Evolutionary conservation across 2,329 filamentous ascomycete genomes (phyloP).

Genomic region (Sporothrix inflata): DNA sequence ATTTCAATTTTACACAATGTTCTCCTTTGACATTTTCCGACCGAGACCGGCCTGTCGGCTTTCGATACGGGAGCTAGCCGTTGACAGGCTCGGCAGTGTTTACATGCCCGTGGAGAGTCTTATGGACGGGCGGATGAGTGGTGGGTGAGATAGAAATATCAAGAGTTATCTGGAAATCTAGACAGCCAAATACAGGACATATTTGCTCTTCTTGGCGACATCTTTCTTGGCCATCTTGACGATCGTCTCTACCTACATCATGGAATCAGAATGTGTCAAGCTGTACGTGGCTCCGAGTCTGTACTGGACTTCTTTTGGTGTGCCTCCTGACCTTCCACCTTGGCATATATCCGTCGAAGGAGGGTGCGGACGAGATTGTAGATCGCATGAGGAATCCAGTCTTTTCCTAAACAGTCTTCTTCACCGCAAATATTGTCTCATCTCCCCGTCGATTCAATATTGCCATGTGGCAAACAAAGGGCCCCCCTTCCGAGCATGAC

Average conservation of each 20-base stretch:
- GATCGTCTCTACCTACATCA: not conserved
- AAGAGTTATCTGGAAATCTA: not conserved
- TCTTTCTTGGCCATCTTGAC: not conserved
- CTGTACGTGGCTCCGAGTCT: no score
- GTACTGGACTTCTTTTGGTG: not conserved
- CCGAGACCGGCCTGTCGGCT: not conserved
- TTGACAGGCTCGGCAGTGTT: conserved; percentile 5
- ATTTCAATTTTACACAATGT: not conserved
- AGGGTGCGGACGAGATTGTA: not conserved
- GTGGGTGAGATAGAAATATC: not conserved
- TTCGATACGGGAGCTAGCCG: not conserved
- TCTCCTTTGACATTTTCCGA: not conserved
- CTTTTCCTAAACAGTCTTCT: not conserved
- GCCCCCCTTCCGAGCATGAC: not conserved
- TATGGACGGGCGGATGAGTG: not conserved
- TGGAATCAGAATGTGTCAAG: not conserved
- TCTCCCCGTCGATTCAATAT: not conserved
- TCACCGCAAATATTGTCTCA: not conserved
- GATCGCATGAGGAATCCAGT: not conserved
- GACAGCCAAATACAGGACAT: not conserved
- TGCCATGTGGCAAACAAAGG: not conserved
- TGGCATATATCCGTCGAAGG: not conserved
- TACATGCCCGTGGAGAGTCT: not conserved
- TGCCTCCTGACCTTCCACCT: not conserved
- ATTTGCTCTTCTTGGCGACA: not conserved